Conservation (phyloP, 2,329 filamentous ascomycete species). For the Cladosporium sp. region DNA sequence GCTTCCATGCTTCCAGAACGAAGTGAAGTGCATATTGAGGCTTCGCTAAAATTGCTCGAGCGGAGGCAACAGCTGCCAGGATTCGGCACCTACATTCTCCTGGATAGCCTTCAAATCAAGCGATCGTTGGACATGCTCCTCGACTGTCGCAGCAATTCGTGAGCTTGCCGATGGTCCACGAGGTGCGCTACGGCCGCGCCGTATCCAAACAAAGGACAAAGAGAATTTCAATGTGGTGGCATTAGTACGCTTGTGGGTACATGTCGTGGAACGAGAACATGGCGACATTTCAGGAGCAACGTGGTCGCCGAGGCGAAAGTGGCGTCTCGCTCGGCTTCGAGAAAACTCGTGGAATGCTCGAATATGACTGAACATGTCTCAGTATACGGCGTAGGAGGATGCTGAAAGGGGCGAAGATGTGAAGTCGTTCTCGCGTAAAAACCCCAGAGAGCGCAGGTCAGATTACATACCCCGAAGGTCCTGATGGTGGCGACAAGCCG, state of each 20-base stretch:
- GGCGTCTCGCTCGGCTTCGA: neutral
- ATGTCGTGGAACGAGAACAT: constrained; percentile 11
- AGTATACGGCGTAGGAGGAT: neutral
- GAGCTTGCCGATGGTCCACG: neutral
- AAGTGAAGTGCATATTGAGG: neutral
- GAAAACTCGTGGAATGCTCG: neutral
- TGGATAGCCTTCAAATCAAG: neutral
- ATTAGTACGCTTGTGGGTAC: neutral
- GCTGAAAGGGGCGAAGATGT: neutral
- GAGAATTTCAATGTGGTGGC: constrained; percentile 1
- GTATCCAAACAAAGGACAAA: neutral
- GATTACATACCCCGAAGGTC: neutral
- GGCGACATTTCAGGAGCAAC: neutral
- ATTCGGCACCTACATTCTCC: neutral
- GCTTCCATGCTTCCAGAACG: neutral
- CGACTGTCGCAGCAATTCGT: neutral
- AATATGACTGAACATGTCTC: neutral
- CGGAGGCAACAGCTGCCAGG: neutral
- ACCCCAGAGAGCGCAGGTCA: neutral
- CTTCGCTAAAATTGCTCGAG: neutral
- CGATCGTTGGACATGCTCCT: neutral
- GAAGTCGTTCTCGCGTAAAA: neutral
- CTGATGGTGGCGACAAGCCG: neutral
- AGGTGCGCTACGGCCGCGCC: neutral
- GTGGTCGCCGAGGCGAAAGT: neutral